Evolutionary conservation across 1,139 yeast genomes (phyloP), one percentile per base, ranked within the genome.

Genomic region (Yamadazyma triangularis): DNA sequence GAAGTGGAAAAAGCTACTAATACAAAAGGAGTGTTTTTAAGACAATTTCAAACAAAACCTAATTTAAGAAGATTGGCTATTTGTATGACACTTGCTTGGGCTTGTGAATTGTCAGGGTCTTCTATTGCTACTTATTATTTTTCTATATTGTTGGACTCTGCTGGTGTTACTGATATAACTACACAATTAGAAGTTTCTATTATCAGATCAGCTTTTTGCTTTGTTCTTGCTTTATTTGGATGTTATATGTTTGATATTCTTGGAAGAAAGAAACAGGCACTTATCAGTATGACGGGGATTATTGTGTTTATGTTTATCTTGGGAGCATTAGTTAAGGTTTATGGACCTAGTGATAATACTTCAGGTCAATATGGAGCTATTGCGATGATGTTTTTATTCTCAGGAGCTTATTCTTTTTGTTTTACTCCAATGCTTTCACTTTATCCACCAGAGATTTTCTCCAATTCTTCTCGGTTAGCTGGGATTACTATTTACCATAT

Each of bases 361-460:
- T 13, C 26, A 11, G 38, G 38, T 8, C 14, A 16, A 10, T 32
- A 32, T 29, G 36, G 36, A 9, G 24, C 36, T 5, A 26, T 33
- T 14, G 36, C 38, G 2, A 25, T 34, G 33, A 34, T 34, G 38
- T 34, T 32, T 23, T 10, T 34, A 9, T 34, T 34, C 29, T 33
- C 36, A 14, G 38, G 38, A 2, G 32, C 25, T 14, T 34, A 34
- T 15, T 21, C 33, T 8, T 34, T 33, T 25, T 28, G 34, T 4
- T 34, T 15, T 24, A 34, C 38, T 12, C 38, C 38, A 15, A 13
- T 29, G 8, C 15, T 34, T 10, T 24, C 36, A 8, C 11, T 22
- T 7, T 13, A 26, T 18, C 31, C 36, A 9, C 24, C 34, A n/a
- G 36, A 33, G 19, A 15, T 33, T 15, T 27, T 16, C 18, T 23